Evolutionary conservation across 257 asterid genomes (phyloP).

Genomic region (Fraxinus anomala): DNA sequence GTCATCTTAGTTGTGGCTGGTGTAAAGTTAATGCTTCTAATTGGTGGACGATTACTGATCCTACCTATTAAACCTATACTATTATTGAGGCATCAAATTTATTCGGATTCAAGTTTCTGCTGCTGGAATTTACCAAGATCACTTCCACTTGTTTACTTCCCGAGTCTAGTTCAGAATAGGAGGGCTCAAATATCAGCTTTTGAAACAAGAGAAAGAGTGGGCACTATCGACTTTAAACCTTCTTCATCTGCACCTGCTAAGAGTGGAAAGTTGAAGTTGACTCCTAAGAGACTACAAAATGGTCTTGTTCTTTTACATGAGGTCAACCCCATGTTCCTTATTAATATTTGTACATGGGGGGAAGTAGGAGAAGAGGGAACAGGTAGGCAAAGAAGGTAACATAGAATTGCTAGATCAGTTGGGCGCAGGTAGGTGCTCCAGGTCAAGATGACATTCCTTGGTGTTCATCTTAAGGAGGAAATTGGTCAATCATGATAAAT

Average conservation of each 20-base stretch:
- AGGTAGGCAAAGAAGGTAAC: neutral
- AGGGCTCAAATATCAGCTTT: slow-evolving; percentile 1
- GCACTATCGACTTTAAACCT: neutral
- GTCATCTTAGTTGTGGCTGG: neutral
- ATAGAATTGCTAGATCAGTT: neutral
- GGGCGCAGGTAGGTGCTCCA: neutral
- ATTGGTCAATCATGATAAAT: neutral
- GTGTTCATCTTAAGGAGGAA: neutral
- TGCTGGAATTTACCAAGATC: neutral
- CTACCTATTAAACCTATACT: neutral
- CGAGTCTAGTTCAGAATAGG: neutral
- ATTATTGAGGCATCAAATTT: neutral
- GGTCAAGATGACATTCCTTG: neutral
- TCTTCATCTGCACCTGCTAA: slow-evolving; percentile 14
- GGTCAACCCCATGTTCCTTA: neutral
- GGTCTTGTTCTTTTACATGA: neutral
- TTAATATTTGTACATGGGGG: neutral
- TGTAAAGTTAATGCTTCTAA: neutral
- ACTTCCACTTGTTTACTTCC: neutral
- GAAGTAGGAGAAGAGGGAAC: neutral
- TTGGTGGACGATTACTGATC: neutral
- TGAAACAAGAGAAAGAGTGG: neutral
- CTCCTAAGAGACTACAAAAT: neutral
- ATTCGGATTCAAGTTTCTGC: slow-evolving; percentile 9
- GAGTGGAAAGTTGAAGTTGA: neutral